These are phyloP conservation scores for Penicillium freii DNA, from an alignment of 2,329 filamentous ascomycete genomes.

Conservation along the genomic window DNA sequence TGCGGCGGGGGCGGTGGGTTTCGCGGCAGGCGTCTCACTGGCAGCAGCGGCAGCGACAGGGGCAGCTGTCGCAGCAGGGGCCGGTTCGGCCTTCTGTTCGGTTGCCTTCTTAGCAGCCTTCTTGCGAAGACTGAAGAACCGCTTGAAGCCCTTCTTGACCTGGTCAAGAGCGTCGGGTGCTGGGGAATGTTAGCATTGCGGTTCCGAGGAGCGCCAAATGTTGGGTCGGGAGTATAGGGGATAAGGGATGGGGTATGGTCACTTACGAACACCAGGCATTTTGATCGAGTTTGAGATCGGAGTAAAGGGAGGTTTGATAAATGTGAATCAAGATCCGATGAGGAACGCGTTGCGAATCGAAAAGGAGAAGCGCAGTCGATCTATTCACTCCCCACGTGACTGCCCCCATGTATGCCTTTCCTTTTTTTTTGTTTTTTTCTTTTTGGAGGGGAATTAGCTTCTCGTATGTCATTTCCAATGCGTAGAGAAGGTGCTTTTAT, in stretches of 20 bases:
- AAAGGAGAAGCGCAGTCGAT: slow-evolving; percentile 4
- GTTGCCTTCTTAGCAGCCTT: slow-evolving; percentile 4
- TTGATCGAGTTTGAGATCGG: not conserved
- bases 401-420: not conserved
- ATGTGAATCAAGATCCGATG: not conserved
- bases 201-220: not conserved
- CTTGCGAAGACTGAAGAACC: slow-evolving; percentile 8
- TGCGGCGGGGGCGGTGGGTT: slow-evolving; percentile 2
- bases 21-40: not conserved
- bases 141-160: slow-evolving; percentile 11
- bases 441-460: not conserved
- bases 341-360: not conserved
- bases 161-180: slow-evolving; percentile 6
- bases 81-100: not conserved
- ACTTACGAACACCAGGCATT: slow-evolving; percentile 15
- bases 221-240: not conserved
- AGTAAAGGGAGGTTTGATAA: not conserved
- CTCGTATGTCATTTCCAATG: not conserved
- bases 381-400: slow-evolving; percentile 4
- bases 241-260: not conserved
- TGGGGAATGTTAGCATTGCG: not conserved
- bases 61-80: not conserved
- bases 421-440: not conserved
- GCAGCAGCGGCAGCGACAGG: not conserved
- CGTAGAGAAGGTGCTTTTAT: not conserved